These are phyloP conservation scores for Xylaria digitata DNA, from an alignment of 2,329 filamentous ascomycete genomes.

Conservation along the genomic window DNA sequence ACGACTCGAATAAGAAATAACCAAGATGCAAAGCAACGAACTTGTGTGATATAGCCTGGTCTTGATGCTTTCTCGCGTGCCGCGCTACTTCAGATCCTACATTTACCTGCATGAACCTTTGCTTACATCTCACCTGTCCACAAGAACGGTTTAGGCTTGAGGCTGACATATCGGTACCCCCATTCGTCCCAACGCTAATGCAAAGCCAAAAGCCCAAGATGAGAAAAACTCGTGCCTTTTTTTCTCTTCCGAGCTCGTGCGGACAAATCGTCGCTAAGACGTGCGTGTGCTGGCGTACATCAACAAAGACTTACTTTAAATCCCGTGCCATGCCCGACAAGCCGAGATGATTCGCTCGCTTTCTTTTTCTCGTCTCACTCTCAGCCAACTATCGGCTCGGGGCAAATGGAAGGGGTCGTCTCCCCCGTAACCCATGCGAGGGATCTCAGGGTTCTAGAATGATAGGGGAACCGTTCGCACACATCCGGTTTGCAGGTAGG, in stretches of 20 bases:
- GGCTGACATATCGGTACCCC: not conserved
- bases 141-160: conserved; percentile 2
- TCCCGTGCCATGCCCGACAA: conserved; percentile 1
- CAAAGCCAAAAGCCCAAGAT: not conserved
- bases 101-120: conserved; percentile 5
- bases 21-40: not conserved
- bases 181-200: not conserved
- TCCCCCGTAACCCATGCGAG: too few species aligned
- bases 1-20: not conserved
- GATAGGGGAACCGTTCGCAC: not conserved
- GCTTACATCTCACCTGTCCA: not conserved
- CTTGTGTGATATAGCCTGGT: not conserved
- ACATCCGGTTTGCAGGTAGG: not conserved
- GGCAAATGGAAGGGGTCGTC: too few species aligned
- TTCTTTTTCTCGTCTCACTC: not conserved
- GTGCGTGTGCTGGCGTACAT: not conserved
- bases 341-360: conserved; percentile 15
- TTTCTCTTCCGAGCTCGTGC: not conserved
- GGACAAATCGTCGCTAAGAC: not conserved
- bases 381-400: not conserved
- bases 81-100: not conserved
- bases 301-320: not conserved
- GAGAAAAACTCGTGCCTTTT: not conserved
- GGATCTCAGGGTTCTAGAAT: conserved; percentile 1
- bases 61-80: conserved; percentile 1